Conservation (phyloP, 176 grass and related monocot species). For the Bonia amplexicaulis region DNA sequence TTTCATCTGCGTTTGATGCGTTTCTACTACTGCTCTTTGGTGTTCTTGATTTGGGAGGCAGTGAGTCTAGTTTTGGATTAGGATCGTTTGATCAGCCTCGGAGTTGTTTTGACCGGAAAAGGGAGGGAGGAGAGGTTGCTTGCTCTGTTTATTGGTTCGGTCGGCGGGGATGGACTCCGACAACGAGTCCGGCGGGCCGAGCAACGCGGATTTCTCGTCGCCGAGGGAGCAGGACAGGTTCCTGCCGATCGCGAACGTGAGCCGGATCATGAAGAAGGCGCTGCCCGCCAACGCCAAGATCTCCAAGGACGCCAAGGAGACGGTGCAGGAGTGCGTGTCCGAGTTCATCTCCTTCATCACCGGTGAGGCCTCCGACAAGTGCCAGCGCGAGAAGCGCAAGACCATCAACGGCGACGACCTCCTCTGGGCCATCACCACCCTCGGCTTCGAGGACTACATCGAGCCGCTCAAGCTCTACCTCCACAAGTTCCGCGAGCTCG, state of each 20-base stretch:
- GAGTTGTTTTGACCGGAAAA: background rate
- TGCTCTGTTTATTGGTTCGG: background rate
- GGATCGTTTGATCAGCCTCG: background rate
- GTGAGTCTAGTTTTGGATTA: background rate
- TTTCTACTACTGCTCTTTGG: background rate
- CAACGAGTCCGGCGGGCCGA: constrained; percentile 71
- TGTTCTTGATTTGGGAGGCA: background rate
- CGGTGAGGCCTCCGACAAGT: constrained; percentile 97
- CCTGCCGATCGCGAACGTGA: constrained; percentile 94
- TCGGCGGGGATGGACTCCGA: constrained; percentile 62
- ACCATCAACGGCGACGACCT: constrained; percentile 98
- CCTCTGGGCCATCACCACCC: constrained; percentile 91
- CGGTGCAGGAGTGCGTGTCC: constrained; percentile 96
- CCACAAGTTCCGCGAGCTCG: constrained; percentile 90
- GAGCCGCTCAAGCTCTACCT: constrained; percentile 94
- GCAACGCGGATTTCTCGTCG: constrained; percentile 44
- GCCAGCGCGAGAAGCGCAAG: constrained; percentile 97
- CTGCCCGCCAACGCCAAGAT: constrained; percentile 93
- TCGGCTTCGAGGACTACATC: constrained; percentile 95
- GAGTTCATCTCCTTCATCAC: constrained; percentile 99
- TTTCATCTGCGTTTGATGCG: background rate
- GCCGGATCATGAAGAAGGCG: constrained; percentile 97
- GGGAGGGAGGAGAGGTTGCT: background rate
- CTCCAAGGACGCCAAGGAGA: constrained; percentile 97
- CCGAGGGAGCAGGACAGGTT: constrained; percentile 85